phyloP scores from a whole-genome alignment of 1,284 basidiomycete species.

The Sparassis latifolia region DNA sequence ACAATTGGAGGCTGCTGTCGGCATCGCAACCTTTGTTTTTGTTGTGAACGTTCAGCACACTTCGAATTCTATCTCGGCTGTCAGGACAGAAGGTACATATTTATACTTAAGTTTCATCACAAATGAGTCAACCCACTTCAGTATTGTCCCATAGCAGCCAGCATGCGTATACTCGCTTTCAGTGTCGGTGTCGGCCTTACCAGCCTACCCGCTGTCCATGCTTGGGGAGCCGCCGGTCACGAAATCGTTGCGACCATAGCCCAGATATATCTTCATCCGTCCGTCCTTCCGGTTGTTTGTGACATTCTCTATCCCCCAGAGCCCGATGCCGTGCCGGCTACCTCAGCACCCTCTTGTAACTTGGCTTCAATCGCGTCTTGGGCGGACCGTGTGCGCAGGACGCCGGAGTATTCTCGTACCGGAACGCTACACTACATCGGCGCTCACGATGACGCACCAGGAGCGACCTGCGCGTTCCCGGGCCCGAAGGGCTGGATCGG shows the following conservation, averaged over 20 bases:
- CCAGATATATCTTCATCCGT: constrained; percentile 81
- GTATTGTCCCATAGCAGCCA: no score
- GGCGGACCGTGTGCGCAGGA: constrained; percentile 67
- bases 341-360: constrained; percentile 51
- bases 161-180: no score
- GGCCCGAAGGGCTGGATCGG: constrained; percentile 77
- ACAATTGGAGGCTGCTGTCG: no score
- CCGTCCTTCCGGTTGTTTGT: constrained; percentile 66
- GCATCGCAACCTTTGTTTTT: no score
- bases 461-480: constrained; percentile 69
- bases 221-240: constrained; percentile 54
- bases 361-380: constrained; percentile 80
- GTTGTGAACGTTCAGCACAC: no score
- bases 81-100: no score
- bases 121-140: no score
- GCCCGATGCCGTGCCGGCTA: constrained; percentile 12
- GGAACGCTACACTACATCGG: constrained; percentile 72
- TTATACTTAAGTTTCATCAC: no score
- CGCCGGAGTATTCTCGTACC: constrained; percentile 50
- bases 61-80: no score
- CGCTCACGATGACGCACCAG: constrained; percentile 71
- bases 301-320: constrained; percentile 52
- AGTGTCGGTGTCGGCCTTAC: constrained; percentile 6
- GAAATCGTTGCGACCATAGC: constrained; percentile 92
- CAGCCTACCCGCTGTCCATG: constrained; percentile 13